Evolutionary conservation across 345 rosid genomes (phyloP), one percentile per base, ranked within the genome.

Genomic region (Aurinia saxatilis): DNA sequence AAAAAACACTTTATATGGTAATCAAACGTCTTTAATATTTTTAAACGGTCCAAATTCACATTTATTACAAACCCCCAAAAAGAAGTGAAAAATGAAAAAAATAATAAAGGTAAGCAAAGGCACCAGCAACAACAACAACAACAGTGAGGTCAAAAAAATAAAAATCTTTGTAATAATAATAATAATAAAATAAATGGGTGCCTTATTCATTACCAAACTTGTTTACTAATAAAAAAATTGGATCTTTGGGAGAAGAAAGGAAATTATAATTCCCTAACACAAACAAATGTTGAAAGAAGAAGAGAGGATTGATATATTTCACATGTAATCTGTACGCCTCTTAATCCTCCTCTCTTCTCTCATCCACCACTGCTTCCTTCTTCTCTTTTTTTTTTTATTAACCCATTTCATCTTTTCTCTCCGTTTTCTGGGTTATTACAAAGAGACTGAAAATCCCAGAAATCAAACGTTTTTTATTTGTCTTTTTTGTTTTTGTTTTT

Each of bases 271-370:
- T 29, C 46, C 50, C n/a, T n/a, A n/a, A n/a, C n/a, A n/a, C n/a
- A n/a, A n/a, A n/a, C n/a, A n/a, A 16, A 41, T 54, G 31, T 18
- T 18, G 11, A 41, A 35, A 39, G 46, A 42, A 30, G 23, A 45
- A 17, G 60, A 65, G n/a, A n/a, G n/a, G n/a, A 48, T 18, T n/a
- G 31, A 27, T 27, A 27, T 23, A 23, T 23, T 21, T 46, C 63
- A 57, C 59, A 58, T 49, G 72, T 40, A 67, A 57, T 44, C 48
- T 17, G 47, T 27, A 36, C 49, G 63, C 71, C 56, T 66, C 51
- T 67, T 48, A 67, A 49, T 40, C 59, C 45, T 40, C 59, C 45
- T 50, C 60, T 33, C 50, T 50, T 50, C 51, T 25, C 70, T 56
- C 73, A 42, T 59, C 73, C 60, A 50, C 66, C 42, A 19, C 66